A percentile compares a stretch with the other conserved stretches of the same genome.
Evolutionary conservation across 106 monocot species (phyloP).

Genomic region (Amphibolis antarctica): DNA sequence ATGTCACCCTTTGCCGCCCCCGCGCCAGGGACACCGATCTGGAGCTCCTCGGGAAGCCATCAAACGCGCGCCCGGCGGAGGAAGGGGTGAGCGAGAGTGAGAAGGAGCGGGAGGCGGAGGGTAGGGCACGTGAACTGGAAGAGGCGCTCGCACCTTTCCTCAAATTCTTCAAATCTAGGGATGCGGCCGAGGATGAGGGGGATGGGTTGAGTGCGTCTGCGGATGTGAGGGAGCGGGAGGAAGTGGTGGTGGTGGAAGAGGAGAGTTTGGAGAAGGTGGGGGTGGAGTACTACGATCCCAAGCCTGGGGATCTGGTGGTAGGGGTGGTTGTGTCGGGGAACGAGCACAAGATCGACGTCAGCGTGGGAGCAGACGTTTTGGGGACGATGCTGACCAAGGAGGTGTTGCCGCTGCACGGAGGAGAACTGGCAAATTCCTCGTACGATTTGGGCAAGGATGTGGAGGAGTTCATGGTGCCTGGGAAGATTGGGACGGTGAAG

Average conservation of each 20-base stretch:
- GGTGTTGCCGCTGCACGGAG: slow-evolving; percentile 47
- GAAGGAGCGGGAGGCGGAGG: not conserved
- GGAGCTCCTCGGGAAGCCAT: slow-evolving; percentile 25
- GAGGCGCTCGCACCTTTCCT: slow-evolving; percentile 48
- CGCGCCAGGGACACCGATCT: slow-evolving; percentile 10
- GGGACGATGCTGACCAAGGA: slow-evolving; percentile 89
- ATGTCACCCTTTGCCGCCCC: slow-evolving; percentile 1
- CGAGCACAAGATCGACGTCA: slow-evolving; percentile 67
- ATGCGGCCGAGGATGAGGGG: slow-evolving; percentile 1
- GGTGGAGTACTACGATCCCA: slow-evolving; percentile 61
- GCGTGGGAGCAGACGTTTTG: slow-evolving; percentile 60
- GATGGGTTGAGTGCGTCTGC: not conserved
- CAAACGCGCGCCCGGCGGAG: not conserved
- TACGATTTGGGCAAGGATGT: slow-evolving; percentile 46
- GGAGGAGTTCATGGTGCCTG: slow-evolving; percentile 24
- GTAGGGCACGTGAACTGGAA: slow-evolving; percentile 13
- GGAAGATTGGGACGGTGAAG: slow-evolving; percentile 62
- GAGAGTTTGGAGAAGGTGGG: slow-evolving; percentile 3
- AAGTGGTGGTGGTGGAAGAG: not conserved
- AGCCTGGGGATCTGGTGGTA: slow-evolving; percentile 54
- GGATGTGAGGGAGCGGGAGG: not conserved
- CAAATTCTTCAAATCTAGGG: slow-evolving; percentile 33
- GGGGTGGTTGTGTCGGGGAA: slow-evolving; percentile 82
- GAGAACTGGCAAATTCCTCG: slow-evolving; percentile 35
- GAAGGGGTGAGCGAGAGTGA: slow-evolving; percentile 9